These are phyloP conservation scores for Castanea crenata DNA, from an alignment of 306 rosid genomes.

Conservation along the genomic window DNA sequence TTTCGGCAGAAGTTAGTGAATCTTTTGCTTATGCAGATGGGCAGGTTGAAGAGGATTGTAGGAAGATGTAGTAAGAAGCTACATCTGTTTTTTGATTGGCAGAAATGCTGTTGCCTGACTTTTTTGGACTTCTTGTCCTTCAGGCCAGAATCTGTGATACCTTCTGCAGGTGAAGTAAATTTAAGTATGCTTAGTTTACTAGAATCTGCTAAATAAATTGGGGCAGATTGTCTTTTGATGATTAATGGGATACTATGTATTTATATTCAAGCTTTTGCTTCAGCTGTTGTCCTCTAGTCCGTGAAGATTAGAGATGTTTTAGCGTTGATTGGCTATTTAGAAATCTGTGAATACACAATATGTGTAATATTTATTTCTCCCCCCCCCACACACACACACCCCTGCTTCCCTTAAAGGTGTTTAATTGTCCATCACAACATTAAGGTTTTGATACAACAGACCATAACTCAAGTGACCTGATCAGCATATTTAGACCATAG, in stretches of 20 bases:
- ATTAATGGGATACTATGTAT: neutral
- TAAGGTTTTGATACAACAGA: too few relatives aligned
- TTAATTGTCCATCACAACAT: too few relatives aligned
- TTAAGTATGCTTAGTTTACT: too few relatives aligned
- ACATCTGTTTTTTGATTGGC: neutral
- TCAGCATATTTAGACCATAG: too few relatives aligned
- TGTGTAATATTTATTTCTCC: too few relatives aligned
- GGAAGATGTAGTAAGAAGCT: constrained; percentile 9
- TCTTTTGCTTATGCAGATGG: constrained; percentile 57
- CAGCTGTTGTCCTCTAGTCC: neutral
- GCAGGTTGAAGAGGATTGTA: constrained; percentile 60
- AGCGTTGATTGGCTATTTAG: neutral
- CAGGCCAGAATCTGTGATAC: neutral
- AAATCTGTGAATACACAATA: too few relatives aligned
- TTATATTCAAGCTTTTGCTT: neutral
- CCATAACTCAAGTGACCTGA: too few relatives aligned
- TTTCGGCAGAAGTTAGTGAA: constrained; percentile 3
- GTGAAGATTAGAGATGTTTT: neutral
- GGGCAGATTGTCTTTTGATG: neutral
- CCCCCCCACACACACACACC: too few relatives aligned
- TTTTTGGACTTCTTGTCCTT: neutral
- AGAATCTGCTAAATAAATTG: too few relatives aligned
- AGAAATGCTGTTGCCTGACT: neutral
- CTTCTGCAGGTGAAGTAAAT: neutral
- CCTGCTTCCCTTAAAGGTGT: too few relatives aligned